A percentile compares a stretch with the other conserved stretches of the same genome.
phyloP scores from a whole-genome alignment of 2,329 filamentous ascomycete species.

The Raffaelea ambrosiae region DNA sequence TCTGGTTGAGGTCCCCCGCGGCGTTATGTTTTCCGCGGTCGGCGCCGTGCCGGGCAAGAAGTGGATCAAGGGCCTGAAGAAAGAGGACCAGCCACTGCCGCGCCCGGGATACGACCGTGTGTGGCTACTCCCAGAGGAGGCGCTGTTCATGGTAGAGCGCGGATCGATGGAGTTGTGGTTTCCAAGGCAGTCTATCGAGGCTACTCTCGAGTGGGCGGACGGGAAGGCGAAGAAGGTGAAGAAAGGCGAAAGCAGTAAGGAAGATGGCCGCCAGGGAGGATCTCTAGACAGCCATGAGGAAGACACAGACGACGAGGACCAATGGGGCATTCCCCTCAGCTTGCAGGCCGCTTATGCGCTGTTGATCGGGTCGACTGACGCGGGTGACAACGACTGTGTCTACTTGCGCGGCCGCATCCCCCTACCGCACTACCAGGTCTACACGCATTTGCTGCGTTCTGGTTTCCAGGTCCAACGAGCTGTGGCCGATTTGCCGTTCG shows the following conservation, averaged over 20 bases:
- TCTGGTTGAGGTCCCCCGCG: constrained; percentile 62
- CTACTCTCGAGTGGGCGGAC: constrained; percentile 29
- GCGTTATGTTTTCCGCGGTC: constrained; percentile 57
- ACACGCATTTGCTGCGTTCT: constrained; percentile 69
- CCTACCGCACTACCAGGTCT: constrained; percentile 82
- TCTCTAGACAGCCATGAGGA: constrained; percentile 13
- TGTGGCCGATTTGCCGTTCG: not conserved
- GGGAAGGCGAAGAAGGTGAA: constrained; percentile 13
- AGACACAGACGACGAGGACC: constrained; percentile 37
- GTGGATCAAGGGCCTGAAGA: constrained; percentile 38
- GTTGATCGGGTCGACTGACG: constrained; percentile 69
- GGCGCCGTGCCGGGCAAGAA: constrained; percentile 44
- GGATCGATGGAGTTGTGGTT: constrained; percentile 83
- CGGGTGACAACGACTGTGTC: constrained; percentile 53
- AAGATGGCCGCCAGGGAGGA: constrained; percentile 18
- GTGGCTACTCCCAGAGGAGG: constrained; percentile 88
- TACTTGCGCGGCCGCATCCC: constrained; percentile 41
- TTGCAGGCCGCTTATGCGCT: constrained; percentile 84
- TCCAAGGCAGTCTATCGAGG: constrained; percentile 49
- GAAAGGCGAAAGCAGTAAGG: constrained; percentile 13
- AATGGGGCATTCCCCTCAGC: constrained; percentile 72
- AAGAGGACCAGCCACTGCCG: constrained; percentile 28
- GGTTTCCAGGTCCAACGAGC: constrained; percentile 61
- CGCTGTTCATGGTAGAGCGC: constrained; percentile 79
- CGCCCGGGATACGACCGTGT: constrained; percentile 49